These are phyloP conservation scores for Thuja plicata DNA, from an alignment of 83 land plant species.

Conservation along the genomic window DNA sequence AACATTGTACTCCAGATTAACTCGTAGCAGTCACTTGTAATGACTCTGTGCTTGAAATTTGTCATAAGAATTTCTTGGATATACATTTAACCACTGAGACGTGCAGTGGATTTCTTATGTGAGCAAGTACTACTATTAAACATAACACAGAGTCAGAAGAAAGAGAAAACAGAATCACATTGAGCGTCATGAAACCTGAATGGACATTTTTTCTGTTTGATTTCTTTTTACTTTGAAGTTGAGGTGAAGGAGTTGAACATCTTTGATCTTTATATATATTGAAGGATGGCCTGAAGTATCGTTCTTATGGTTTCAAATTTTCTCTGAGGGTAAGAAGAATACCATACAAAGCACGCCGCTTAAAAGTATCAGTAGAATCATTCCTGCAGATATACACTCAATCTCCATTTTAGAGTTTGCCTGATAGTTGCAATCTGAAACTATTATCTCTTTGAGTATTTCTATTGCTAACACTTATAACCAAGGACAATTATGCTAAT, in stretches of 20 bases:
- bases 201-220: too few species aligned
- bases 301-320: not conserved
- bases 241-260: not conserved
- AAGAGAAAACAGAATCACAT: too few species aligned
- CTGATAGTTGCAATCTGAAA: not conserved
- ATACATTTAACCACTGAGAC: too few species aligned
- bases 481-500: not conserved
- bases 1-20: too few species aligned
- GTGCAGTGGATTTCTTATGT: too few species aligned
- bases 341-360: conserved; percentile 7
- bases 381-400: conserved; percentile 12
- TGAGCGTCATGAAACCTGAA: too few species aligned
- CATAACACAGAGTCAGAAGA: too few species aligned
- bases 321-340: conserved; percentile 4
- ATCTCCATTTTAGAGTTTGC: not conserved
- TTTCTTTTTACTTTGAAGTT: not conserved
- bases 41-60: too few species aligned
- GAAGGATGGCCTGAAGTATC: not conserved
- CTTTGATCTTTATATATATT: not conserved
- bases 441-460: not conserved
- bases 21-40: too few species aligned
- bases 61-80: too few species aligned
- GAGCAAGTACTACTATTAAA: too few species aligned
- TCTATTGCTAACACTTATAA: not conserved
- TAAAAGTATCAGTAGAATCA: conserved; percentile 18